phyloP scores from a whole-genome alignment of 306 rosid genomes.

The Cucumis melo region DNA sequence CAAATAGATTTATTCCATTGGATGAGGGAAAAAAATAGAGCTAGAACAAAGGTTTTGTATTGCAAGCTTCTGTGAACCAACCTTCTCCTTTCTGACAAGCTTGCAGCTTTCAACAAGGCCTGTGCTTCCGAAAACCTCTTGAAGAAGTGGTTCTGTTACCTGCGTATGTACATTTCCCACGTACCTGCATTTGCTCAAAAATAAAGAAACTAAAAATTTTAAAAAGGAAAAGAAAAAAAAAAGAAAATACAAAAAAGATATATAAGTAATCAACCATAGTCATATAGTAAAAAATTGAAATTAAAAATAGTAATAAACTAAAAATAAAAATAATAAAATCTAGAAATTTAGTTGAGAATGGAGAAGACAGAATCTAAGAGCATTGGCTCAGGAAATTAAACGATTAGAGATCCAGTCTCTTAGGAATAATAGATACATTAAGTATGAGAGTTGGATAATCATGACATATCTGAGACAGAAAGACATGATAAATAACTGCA shows the following conservation, averaged over 20 bases:
- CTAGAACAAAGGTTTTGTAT: neutral
- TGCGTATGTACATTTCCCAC: constrained; percentile 93
- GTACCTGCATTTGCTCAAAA: constrained; percentile 64
- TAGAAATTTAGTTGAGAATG: neutral
- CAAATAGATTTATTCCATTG: neutral
- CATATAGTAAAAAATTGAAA: neutral
- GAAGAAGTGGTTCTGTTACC: constrained; percentile 94
- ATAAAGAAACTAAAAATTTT: constrained; percentile 31
- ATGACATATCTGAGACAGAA: neutral
- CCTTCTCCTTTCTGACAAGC: constrained; percentile 94
- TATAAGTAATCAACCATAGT: constrained; percentile 14
- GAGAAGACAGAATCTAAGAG: neutral
- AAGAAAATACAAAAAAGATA: constrained; percentile 22
- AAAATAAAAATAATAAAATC: neutral
- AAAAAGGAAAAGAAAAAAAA: constrained; percentile 21
- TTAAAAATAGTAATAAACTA: too few species aligned
- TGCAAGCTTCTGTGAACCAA: constrained; percentile 4
- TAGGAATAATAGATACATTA: neutral
- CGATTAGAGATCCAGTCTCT: neutral
- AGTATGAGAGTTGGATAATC: neutral
- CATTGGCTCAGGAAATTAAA: neutral
- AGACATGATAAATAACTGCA: neutral
- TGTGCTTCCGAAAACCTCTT: constrained; percentile 88
- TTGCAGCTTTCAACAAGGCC: constrained; percentile 93
- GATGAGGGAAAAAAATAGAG: neutral